Conservation (phyloP, 495 filamentous ascomycete genomes). For the Chaetomidium leptoderma region DNA sequence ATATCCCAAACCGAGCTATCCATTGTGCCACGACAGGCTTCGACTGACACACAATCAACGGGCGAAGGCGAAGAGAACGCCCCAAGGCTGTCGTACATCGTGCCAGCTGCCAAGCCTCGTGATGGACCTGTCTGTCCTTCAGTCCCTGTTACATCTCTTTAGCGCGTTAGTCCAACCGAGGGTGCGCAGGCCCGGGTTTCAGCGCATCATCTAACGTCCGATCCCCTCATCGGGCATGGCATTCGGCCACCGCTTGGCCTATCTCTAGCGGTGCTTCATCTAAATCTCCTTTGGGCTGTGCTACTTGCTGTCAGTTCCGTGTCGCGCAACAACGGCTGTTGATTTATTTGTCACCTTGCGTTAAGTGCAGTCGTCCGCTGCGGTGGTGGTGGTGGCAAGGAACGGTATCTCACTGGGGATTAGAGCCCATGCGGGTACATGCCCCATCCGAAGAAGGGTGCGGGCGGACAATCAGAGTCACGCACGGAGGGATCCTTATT, state of each 20-base stretch:
- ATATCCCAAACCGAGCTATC: background rate
- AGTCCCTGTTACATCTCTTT: background rate
- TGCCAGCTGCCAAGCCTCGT: conserved; percentile 8
- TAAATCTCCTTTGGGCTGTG: background rate
- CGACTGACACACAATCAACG: background rate
- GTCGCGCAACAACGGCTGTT: too few relatives aligned
- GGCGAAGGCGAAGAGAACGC: background rate
- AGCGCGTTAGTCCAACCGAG: background rate
- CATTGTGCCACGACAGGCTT: background rate
- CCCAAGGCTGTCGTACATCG: background rate
- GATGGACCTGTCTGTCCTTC: conserved; percentile 2
- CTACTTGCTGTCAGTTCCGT: background rate
- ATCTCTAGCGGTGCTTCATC: too few relatives aligned
- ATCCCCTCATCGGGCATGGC: background rate
- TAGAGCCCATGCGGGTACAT: too few relatives aligned
- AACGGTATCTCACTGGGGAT: too few relatives aligned
- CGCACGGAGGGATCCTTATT: too few relatives aligned
- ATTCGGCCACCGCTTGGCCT: background rate
- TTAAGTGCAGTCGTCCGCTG: too few relatives aligned
- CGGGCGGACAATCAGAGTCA: too few relatives aligned
- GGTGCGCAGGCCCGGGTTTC: background rate
- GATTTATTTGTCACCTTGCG: too few relatives aligned
- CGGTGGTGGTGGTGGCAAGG: too few relatives aligned
- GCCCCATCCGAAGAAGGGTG: too few relatives aligned
- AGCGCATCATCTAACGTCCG: background rate